Conservation (phyloP, 2,329 filamentous ascomycete genomes). For the Cladosporium oxysporum region DNA sequence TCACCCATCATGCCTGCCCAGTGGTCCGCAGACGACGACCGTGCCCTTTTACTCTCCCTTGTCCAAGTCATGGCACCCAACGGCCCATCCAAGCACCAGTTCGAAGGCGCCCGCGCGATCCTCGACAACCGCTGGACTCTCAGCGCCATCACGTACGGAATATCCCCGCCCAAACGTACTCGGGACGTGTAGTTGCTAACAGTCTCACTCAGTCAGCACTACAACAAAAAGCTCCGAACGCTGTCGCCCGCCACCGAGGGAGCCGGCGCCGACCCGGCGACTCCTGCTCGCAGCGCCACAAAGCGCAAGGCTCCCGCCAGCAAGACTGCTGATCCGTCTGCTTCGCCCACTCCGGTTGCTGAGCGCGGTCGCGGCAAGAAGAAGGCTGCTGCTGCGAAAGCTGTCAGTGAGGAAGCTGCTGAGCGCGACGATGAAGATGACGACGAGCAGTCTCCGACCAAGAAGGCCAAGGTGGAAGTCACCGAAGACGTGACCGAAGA, state of each 20-base stretch:
- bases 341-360: not conserved
- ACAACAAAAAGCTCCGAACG: conserved; percentile 17
- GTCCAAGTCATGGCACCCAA: conserved; percentile 16
- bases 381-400: not conserved
- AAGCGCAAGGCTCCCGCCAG: conserved; percentile 4
- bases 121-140: conserved; percentile 13
- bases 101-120: not conserved
- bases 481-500: not conserved
- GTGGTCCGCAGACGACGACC: conserved; percentile 8
- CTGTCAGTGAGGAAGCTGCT: not conserved
- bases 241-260: conserved; percentile 3
- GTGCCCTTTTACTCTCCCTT: conserved; percentile 16
- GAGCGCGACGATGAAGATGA: not conserved
- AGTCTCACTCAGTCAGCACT: conserved; percentile 7
- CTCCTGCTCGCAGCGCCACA: not conserved
- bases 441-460: not conserved
- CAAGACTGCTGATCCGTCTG: not conserved
- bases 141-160: conserved; percentile 10
- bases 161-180: not conserved
- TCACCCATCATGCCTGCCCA: conserved; percentile 7
- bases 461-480: not conserved
- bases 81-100: conserved; percentile 13
- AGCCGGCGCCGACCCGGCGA: not conserved
- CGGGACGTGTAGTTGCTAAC: not conserved
- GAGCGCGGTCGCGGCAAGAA: conserved; percentile 1